Percentiles rank a stretch among this genome's conserved stretches.
Evolutionary conservation across 805 yeast species (phyloP).

Genomic region (Candida cerambycidarum): DNA sequence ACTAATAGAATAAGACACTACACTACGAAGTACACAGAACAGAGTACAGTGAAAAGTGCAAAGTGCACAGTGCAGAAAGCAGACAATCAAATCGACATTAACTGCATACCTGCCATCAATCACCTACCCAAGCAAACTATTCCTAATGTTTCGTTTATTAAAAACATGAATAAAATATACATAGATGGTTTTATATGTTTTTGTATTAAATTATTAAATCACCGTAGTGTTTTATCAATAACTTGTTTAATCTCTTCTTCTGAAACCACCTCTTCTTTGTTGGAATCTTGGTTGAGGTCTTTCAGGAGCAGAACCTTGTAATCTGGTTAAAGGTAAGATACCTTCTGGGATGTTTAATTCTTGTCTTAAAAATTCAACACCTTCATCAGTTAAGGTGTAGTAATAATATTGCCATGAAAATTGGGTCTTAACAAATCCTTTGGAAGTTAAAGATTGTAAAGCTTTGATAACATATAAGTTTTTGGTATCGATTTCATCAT

Average conservation of each 20-base stretch:
- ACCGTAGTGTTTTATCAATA: constrained; percentile 10
- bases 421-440: constrained; percentile 99
- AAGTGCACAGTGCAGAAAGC: no score
- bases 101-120: no score
- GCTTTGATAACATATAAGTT: constrained; percentile 98
- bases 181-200: constrained; percentile 7
- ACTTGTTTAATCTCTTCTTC: constrained; percentile 55
- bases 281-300: constrained; percentile 54
- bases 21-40: no score
- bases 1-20: no score
- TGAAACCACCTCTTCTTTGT: constrained; percentile 51
- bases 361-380: constrained; percentile 97
- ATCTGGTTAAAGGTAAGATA: constrained; percentile 97
- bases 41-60: no score
- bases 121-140: not conserved
- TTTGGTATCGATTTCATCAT: constrained; percentile 97
- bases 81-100: no score
- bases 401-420: constrained; percentile 99
- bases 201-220: constrained; percentile 1
- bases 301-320: constrained; percentile 89
- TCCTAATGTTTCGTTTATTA: constrained; percentile 19
- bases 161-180: constrained; percentile 18
- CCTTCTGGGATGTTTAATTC: constrained; percentile 98
- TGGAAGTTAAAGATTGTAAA: constrained; percentile 97
- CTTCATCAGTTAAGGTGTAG: constrained; percentile 99